Evolutionary conservation across 2,329 filamentous ascomycete genomes (phyloP), one percentile per base, ranked within the genome.

Genomic region (Phialophora chinensis): DNA sequence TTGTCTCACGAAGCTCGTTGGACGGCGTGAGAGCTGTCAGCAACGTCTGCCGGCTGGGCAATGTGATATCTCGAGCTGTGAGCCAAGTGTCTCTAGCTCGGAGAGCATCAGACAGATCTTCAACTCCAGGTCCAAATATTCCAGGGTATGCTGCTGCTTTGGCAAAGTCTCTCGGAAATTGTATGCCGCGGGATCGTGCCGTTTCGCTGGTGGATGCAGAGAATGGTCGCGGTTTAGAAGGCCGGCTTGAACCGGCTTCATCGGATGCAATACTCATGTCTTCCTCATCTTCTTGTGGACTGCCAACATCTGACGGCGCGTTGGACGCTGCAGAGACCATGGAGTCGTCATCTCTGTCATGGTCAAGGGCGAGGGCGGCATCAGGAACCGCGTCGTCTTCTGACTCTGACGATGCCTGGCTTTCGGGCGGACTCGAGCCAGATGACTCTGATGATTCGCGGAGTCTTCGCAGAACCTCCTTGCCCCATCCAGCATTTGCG

Each of bases 41-140:
- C 23, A 81, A 69, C 17, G 76, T 77, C 47, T 72, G 72, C 10
- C 82, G 79, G 63, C 77, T 81, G 3, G 86, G 87, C 50, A 88
- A 77, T 2, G 82, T 82, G 11, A 81, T 77, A 67, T 87, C 82
- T 10, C 78, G 69, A 3, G 62, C 66, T 0, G 76, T 77, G 33
- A 72, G 73, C 86, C 86, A 88, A 56, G 79, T 78, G 62, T 85
- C 81, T 61, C 83, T 79, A 17, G 82, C 80, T 68, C 79, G 76
- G 6, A 85, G 65, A 4, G 84, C 75, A 10, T 82, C 79, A 20
- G 78, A 75, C n/a, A 85, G 72, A 66, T 87, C 85, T 20, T 82
- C 79, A 14, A 79, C 73, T 29, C 79, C 80, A 2, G 82, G 79
- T 4, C 86, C 86, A 75, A 85, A 87, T 1, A 83, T 78, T 60